Evolutionary conservation across 805 yeast genomes (phyloP), one percentile per base, ranked within the genome.

Genomic region (Maudiozyma serrabonitensis): DNA sequence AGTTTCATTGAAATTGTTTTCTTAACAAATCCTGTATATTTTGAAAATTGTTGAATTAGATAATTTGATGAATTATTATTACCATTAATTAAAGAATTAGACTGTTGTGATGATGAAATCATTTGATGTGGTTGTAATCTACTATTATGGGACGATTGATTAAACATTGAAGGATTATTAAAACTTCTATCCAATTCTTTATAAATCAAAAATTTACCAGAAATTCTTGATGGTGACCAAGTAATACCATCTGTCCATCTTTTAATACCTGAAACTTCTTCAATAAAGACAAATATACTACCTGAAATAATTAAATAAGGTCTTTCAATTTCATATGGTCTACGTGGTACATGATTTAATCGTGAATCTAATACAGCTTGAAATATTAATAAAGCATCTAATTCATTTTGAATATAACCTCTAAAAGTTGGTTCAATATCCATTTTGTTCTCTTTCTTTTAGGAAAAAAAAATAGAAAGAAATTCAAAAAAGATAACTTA

Each of bases 181-280:
- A 7, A 43, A 12, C 32, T 25, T 32, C 51, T 61, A 38, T 57
- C 54, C 42, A 59, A 63, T 61, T 89, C 93, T 25, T 95, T 76
- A 65, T 90, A 90, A 11, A 90, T 81, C 25, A 90, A 69, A 57
- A 90, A 90, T 50, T 93, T 73, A 6, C 95, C 96, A 38, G 87
- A 72, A 32, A 90, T 87, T 39, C 97, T 71, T 2, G 93, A 83
- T 0, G 97, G 95, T 2, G 89, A 81, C 97, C 97, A 90, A 13
- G 88, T 74, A 9, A 87, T 77, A 13, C 96, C 95, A 59, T 90
- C 97, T 1, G 97, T 90, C 97, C 97, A 90, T 50, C 97, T 73
- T 62, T 85, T 85, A 52, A 90, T 88, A 1, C 90, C 88, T 0
- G 89, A 79, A 9, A 75, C 70, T 56, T 84, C 87, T 65, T 90